These are phyloP conservation scores for Phytopythium kandeliae DNA, from an alignment of 352 stramenopile species.

Conservation along the genomic window DNA sequence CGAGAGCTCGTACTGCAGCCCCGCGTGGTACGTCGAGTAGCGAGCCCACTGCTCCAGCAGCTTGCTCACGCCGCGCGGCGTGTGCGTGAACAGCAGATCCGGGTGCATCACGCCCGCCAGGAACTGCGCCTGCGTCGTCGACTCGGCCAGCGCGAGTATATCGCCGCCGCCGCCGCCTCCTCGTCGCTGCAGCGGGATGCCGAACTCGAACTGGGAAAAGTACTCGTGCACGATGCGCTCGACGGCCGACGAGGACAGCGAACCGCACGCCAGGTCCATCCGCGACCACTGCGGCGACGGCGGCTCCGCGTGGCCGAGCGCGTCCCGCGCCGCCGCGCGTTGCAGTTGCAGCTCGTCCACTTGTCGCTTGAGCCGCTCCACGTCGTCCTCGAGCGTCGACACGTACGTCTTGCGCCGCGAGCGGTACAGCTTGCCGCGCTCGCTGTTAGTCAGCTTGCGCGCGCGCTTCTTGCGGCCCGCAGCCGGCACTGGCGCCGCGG, in stretches of 20 bases:
- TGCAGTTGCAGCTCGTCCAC: conserved; percentile 34
- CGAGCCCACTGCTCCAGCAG: conserved; percentile 59
- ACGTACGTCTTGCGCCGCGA: conserved; percentile 45
- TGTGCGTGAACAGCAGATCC: conserved; percentile 43
- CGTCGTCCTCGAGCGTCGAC: conserved; percentile 29
- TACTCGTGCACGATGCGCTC: conserved; percentile 50
- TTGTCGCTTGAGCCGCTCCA: conserved; percentile 39
- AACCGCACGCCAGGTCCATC: conserved; percentile 8
- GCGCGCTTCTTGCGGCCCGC: neutral
- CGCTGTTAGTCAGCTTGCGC: conserved; percentile 46
- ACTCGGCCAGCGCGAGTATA: conserved; percentile 13
- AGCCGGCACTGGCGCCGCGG: neutral
- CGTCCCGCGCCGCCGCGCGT: conserved; percentile 6
- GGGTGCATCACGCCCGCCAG: conserved; percentile 39
- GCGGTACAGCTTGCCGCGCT: conserved; percentile 57
- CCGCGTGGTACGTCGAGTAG: conserved; percentile 55
- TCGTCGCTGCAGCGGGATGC: conserved; percentile 27
- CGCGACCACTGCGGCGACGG: neutral
- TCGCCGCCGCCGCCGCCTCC: conserved; percentile 10
- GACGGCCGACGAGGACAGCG: conserved; percentile 18
- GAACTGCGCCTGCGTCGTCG: conserved; percentile 22
- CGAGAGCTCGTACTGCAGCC: conserved; percentile 43
- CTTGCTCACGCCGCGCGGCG: conserved; percentile 27
- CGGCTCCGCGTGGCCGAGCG: conserved; percentile 10
- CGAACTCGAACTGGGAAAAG: conserved; percentile 56